A percentile compares a stretch with the other conserved stretches of the same genome.
Conservation (phyloP, 2,329 filamentous ascomycete genomes). For the Aspergillus sojae region DNA sequence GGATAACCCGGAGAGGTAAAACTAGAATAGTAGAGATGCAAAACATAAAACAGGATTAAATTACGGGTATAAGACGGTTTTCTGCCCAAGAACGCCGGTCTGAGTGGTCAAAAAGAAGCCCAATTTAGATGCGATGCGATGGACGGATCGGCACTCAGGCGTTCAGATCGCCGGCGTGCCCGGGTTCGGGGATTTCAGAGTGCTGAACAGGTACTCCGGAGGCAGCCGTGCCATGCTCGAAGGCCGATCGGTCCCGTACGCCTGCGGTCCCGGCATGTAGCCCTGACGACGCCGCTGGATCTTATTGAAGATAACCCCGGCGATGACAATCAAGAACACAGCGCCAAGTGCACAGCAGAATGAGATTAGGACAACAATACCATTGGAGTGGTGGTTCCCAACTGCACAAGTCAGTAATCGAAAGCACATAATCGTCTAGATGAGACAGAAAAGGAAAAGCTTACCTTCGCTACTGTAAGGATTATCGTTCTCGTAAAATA, state of each 20-base stretch:
- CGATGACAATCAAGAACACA: conserved; percentile 51
- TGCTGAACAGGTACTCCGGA: conserved; percentile 50
- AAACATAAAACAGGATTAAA: conserved; percentile 31
- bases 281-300: conserved; percentile 51
- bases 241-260: conserved; percentile 49
- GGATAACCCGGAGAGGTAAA: conserved; percentile 13
- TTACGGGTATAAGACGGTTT: conserved; percentile 36
- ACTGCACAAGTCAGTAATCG: conserved; percentile 5
- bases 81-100: conserved; percentile 31
- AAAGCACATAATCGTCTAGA: not conserved
- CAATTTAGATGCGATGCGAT: conserved; percentile 14
- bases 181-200: conserved; percentile 38
- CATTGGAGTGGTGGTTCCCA: conserved; percentile 45
- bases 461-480: conserved; percentile 70
- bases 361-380: conserved; percentile 50
- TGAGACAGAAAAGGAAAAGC: conserved; percentile 32
- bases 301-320: conserved; percentile 51
- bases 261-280: conserved; percentile 48
- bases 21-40: conserved; percentile 12
- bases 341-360: conserved; percentile 52
- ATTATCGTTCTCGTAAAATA: conserved; percentile 81
- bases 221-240: conserved; percentile 50
- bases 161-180: conserved; percentile 39
- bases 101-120: conserved; percentile 24
- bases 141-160: not conserved